Percentiles rank a stretch among this genome's conserved stretches.
Conservation (phyloP, 2,329 filamentous ascomycete genomes). For the Cladosporium halotolerans region DNA sequence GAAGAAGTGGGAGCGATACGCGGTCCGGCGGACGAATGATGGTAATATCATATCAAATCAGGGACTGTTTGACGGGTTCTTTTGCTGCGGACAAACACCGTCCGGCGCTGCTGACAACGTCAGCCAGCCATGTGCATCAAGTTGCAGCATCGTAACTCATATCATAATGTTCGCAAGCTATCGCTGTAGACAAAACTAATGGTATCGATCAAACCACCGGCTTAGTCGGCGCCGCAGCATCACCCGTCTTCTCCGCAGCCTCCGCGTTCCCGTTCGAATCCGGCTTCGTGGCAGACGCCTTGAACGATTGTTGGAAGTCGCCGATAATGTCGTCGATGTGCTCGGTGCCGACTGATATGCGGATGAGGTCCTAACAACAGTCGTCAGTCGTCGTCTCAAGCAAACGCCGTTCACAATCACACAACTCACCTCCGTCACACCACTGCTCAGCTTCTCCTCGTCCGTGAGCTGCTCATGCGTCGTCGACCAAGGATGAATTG, state of each 20-base stretch:
- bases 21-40: too few species aligned
- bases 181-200: too few species aligned
- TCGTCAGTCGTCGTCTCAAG: conserved; percentile 1
- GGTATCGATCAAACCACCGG: conserved; percentile 15
- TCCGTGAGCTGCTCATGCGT: conserved; percentile 88
- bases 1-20: too few species aligned
- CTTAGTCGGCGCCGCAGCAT: conserved; percentile 19
- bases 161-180: too few species aligned
- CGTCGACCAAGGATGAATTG: conserved; percentile 91
- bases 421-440: conserved; percentile 54
- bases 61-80: too few species aligned
- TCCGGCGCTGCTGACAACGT: too few species aligned
- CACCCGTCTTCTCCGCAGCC: conserved; percentile 22
- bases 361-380: conserved; percentile 68
- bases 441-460: conserved; percentile 71
- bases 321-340: conserved; percentile 96
- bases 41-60: too few species aligned
- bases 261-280: conserved; percentile 21
- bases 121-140: background rate
- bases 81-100: too few species aligned
- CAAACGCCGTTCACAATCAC: background rate
- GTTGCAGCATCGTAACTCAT: background rate
- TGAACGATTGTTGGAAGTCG: conserved; percentile 89
- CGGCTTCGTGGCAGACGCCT: conserved; percentile 46
- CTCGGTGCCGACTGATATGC: conserved; percentile 91